Conservation (phyloP, 768 basidiomycete genomes). For the Rhodotorula babjevae region DNA sequence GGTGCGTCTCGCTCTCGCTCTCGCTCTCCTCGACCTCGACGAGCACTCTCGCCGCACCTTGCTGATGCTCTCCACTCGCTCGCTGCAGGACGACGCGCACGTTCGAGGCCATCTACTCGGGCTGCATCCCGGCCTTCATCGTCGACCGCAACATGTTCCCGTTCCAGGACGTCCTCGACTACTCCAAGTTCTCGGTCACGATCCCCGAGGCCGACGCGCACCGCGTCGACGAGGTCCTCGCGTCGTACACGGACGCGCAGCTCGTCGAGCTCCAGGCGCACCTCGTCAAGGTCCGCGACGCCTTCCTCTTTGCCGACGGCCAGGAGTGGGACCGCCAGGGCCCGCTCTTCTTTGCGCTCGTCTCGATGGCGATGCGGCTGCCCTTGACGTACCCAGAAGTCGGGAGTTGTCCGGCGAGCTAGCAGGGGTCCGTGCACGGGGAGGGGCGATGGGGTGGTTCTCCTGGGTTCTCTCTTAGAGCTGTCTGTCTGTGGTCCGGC, state of each 20-base stretch:
- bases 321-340: slow-evolving; percentile 47
- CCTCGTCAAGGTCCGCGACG: slow-evolving; percentile 48
- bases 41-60: too few relatives aligned
- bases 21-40: not conserved
- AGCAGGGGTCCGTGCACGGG: too few relatives aligned
- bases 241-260: slow-evolving; percentile 43
- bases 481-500: not conserved
- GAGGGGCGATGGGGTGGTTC: not conserved
- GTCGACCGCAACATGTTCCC: slow-evolving; percentile 50
- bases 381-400: slow-evolving; percentile 43
- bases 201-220: slow-evolving; percentile 49
- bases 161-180: slow-evolving; percentile 49
- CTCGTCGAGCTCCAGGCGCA: slow-evolving; percentile 48
- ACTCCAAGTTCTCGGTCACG: slow-evolving; percentile 49
- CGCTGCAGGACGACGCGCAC: slow-evolving; percentile 48
- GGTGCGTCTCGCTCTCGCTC: slow-evolving; percentile 19
- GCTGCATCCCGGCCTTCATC: slow-evolving; percentile 51
- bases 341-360: slow-evolving; percentile 49
- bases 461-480: not conserved
- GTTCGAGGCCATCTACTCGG: slow-evolving; percentile 50
- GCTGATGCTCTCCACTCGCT: slow-evolving; percentile 28
- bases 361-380: slow-evolving; percentile 47
- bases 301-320: slow-evolving; percentile 46
- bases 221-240: slow-evolving; percentile 47
- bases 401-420: slow-evolving; percentile 15